Conservation (phyloP, 176 grass and related monocot genomes). For the Lolium multiflorum region DNA sequence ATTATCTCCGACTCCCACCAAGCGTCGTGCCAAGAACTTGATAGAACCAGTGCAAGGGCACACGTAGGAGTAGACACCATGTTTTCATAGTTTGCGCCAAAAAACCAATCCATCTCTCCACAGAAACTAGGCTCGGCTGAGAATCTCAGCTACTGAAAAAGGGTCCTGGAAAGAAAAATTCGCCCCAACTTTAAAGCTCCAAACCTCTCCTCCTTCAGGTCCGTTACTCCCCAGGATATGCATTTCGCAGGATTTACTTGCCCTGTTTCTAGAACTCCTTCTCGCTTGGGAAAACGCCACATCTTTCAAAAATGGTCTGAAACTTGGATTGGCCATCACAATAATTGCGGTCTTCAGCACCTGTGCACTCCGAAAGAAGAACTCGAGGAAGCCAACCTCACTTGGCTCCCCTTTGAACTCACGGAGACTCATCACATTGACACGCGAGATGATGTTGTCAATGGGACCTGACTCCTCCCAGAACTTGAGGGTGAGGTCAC, state of each 20-base stretch:
- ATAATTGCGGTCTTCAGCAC: neutral
- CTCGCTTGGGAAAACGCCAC: neutral
- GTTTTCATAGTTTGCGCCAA: neutral
- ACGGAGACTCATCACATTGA: neutral
- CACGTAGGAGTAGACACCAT: too few species aligned
- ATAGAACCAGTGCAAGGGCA: too few species aligned
- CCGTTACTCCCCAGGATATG: neutral
- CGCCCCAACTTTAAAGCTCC: neutral
- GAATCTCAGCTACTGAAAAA: neutral
- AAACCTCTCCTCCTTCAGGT: neutral
- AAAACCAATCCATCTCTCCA: neutral
- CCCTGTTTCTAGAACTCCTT: neutral
- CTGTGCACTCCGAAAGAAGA: neutral
- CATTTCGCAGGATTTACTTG: neutral
- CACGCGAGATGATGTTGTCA: neutral
- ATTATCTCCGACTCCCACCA: too few species aligned
- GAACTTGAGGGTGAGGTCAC: slow-evolving; percentile 7
- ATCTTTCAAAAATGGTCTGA: neutral
- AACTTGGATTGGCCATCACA: neutral
- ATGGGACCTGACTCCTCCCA: slow-evolving; percentile 3
- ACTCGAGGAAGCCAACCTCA: neutral
- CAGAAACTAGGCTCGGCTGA: neutral
- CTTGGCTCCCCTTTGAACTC: neutral
- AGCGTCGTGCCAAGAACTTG: too few species aligned
- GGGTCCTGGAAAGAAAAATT: neutral